Evolutionary conservation across 2,329 filamentous ascomycete species (phyloP).

Genomic region (Monilinia fructigena): DNA sequence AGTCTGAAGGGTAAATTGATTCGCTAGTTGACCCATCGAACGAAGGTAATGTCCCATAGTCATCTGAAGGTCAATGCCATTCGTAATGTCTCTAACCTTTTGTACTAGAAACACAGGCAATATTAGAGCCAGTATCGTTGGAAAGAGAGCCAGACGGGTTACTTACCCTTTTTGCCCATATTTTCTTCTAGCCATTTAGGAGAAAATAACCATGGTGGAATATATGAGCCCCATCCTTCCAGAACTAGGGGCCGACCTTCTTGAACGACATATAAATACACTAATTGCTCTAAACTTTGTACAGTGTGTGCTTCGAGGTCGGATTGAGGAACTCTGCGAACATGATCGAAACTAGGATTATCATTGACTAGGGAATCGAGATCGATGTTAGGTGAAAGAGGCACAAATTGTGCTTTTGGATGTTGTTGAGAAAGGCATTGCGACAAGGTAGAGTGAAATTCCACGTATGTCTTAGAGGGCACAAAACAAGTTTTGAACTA

Average conservation of each 20-base stretch:
- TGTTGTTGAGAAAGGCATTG: slow-evolving; percentile 72
- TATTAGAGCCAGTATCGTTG: slow-evolving; percentile 27
- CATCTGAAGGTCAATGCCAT: slow-evolving; percentile 73
- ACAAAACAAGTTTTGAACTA: background rate
- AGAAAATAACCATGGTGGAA: slow-evolving; percentile 78
- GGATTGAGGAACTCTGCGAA: slow-evolving; percentile 72
- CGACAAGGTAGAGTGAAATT: slow-evolving; percentile 33
- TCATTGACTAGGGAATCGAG: slow-evolving; percentile 71
- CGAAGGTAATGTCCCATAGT: slow-evolving; percentile 88
- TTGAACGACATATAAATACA: slow-evolving; percentile 76
- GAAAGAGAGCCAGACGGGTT: background rate
- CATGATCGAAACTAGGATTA: slow-evolving; percentile 84
- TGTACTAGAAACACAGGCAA: slow-evolving; percentile 58
- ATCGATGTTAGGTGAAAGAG: slow-evolving; percentile 82
- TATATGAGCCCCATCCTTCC: slow-evolving; percentile 75
- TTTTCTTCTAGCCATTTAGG: slow-evolving; percentile 76
- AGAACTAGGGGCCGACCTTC: slow-evolving; percentile 87
- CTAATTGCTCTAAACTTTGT: slow-evolving; percentile 80
- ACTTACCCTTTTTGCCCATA: slow-evolving; percentile 73
- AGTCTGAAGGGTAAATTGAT: slow-evolving; percentile 74
- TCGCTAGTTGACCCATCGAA: slow-evolving; percentile 78
- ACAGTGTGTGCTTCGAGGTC: slow-evolving; percentile 76
- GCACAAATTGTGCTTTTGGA: slow-evolving; percentile 86
- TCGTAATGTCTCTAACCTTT: slow-evolving; percentile 75
- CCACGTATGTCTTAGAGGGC: background rate